phyloP scores from a whole-genome alignment of 352 stramenopile genomes.

The Phytopythium vexans region DNA sequence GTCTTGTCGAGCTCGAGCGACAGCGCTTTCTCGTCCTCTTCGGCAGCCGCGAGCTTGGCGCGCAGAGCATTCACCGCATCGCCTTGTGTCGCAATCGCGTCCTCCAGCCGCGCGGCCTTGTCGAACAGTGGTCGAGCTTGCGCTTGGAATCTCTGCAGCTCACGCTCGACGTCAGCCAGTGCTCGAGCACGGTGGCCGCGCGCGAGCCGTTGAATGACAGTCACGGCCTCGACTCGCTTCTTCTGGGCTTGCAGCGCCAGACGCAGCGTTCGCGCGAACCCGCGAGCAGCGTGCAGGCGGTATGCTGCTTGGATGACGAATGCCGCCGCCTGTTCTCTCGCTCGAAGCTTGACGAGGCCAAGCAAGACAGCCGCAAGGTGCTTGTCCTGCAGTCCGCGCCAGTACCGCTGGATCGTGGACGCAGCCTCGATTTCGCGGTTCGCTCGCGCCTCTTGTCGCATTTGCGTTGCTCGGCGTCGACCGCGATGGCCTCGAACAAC shows the following conservation, averaged over 20 bases:
- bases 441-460: conserved; percentile 37
- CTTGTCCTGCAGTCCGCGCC: conserved; percentile 72
- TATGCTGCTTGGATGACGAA: conserved; percentile 62
- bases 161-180: conserved; percentile 61
- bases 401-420: conserved; percentile 75
- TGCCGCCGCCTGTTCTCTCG: conserved; percentile 52
- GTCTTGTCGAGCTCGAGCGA: conserved; percentile 77
- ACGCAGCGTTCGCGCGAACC: conserved; percentile 61
- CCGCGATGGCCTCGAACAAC: conserved; percentile 61
- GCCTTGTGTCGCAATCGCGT: conserved; percentile 40
- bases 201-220: conserved; percentile 70
- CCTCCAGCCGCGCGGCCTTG: conserved; percentile 41
- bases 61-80: conserved; percentile 37
- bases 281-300: conserved; percentile 50
- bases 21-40: conserved; percentile 55
- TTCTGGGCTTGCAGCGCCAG: conserved; percentile 41
- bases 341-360: conserved; percentile 63
- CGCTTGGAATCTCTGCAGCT: conserved; percentile 67
- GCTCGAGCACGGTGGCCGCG: conserved; percentile 78
- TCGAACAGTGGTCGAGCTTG: conserved; percentile 73
- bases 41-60: conserved; percentile 33
- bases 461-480: conserved; percentile 31
- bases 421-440: conserved; percentile 45
- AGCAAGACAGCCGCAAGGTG: conserved; percentile 70
- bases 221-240: conserved; percentile 38